Evolutionary conservation across 2,329 filamentous ascomycete genomes (phyloP).

Genomic region (Lecanicillium sp.): DNA sequence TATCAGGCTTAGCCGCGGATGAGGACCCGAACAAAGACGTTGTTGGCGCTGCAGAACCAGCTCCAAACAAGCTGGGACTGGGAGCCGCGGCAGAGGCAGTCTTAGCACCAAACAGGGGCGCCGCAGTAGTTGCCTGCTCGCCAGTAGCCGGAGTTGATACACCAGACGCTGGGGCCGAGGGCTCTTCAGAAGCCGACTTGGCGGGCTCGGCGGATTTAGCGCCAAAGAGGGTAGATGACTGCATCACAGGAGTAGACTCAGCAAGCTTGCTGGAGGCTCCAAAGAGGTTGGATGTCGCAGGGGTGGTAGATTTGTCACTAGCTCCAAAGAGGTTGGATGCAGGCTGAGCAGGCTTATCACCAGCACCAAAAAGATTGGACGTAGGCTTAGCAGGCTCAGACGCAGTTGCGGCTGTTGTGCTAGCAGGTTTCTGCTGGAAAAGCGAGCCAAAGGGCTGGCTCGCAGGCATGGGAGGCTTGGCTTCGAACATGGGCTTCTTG

Average conservation of each 20-base stretch:
- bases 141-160: slow-evolving; percentile 1
- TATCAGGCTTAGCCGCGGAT: slow-evolving; percentile 15
- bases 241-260: slow-evolving; percentile 18
- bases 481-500: slow-evolving; percentile 24
- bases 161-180: slow-evolving; percentile 11
- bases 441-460: slow-evolving; percentile 23
- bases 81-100: slow-evolving; percentile 11
- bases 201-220: slow-evolving; percentile 21
- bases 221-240: slow-evolving; percentile 26
- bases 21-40: slow-evolving; percentile 22
- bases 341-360: slow-evolving; percentile 18
- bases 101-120: slow-evolving; percentile 24
- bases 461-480: slow-evolving; percentile 17
- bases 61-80: slow-evolving; percentile 22
- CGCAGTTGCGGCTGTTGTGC: slow-evolving; percentile 18
- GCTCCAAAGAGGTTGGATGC: slow-evolving; percentile 17
- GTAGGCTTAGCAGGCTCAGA: slow-evolving; percentile 18
- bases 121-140: slow-evolving; percentile 9
- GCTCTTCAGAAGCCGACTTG: slow-evolving; percentile 13
- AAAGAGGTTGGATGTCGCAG: slow-evolving; percentile 14
- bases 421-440: slow-evolving; percentile 24
- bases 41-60: slow-evolving; percentile 13
- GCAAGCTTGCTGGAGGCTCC: slow-evolving; percentile 19
- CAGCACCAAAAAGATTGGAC: slow-evolving; percentile 16
- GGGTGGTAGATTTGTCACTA: slow-evolving; percentile 16